Conservation (phyloP, 1,284 basidiomycete genomes). For the Trametes polyzona region DNA sequence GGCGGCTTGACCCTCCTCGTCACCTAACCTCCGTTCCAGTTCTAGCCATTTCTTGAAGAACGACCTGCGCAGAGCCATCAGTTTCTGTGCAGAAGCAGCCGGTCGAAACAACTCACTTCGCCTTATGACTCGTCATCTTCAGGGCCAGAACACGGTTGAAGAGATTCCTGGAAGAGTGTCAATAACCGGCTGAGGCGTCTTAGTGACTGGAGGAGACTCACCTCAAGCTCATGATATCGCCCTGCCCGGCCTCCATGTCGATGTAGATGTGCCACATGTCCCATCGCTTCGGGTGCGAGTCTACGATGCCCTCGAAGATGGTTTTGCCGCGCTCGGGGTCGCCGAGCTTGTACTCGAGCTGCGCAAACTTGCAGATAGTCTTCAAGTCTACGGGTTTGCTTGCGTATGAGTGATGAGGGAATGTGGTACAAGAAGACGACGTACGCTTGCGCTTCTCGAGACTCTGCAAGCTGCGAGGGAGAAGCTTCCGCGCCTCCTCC, state of each 20-base stretch:
- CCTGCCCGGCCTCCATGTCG: slow-evolving; percentile 88
- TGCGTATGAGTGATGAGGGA: no score
- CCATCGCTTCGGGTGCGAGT: slow-evolving; percentile 92
- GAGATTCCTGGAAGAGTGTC: slow-evolving; percentile 58
- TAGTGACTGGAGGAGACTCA: slow-evolving; percentile 29
- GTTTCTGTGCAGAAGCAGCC: not conserved
- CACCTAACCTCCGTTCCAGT: slow-evolving; percentile 86
- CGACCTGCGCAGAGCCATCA: slow-evolving; percentile 48
- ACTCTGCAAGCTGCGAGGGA: slow-evolving; percentile 90
- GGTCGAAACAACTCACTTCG: slow-evolving; percentile 64
- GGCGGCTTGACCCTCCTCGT: slow-evolving; percentile 77
- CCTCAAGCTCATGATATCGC: slow-evolving; percentile 79
- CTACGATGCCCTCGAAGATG: slow-evolving; percentile 95
- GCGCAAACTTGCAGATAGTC: slow-evolving; percentile 93
- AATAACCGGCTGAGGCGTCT: no score
- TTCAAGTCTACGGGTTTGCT: no score
- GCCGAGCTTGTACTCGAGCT: slow-evolving; percentile 94
- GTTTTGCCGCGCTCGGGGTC: slow-evolving; percentile 95
- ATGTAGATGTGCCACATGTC: slow-evolving; percentile 98
- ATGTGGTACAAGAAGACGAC: no score
- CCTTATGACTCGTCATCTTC: slow-evolving; percentile 94
- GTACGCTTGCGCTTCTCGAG: slow-evolving; percentile 96
- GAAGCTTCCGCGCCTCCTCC: slow-evolving; percentile 84
- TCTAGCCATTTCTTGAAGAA: slow-evolving; percentile 99
- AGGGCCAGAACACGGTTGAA: slow-evolving; percentile 83